Base-by-base conservation (phyloP, 768 basidiomycete genomes). In the Cystofilobasidium macerans region DNA sequence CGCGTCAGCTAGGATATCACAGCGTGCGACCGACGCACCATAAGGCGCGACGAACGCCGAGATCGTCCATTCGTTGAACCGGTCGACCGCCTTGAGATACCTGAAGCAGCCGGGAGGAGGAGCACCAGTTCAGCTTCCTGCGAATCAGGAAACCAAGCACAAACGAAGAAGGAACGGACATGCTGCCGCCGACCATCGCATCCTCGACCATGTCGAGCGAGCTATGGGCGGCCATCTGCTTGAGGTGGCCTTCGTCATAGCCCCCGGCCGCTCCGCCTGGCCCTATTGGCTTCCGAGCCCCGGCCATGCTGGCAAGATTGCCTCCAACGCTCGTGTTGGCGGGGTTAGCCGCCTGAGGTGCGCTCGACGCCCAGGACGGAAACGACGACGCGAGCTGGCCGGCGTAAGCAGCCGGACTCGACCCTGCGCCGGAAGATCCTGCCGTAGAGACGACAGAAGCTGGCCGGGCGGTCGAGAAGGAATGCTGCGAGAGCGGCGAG, bases 171-270 rank as follows among this genome's bases (percentile, higher is more conserved):
- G 47, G 22, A 8, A 16, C 76, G 69, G 64, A 77, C 76, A 76
- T 68, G 65, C 67, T 76, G 6, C 73, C 75, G 13, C 72, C 70
- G n/a, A 74, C 72, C 73, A 75, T 89, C 54, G 87, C 82, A 72
- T 99, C 95, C 72, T 99, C 95, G 67, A 99, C 84, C 72, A 86
- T 85, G 77, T 99, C 95, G 76, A 99, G 78, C 72, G 89, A 91
- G 59, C 90, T 91, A 76, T 98, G 94, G 26, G 93, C 94, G 73
- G 98, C 91, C 89, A 99, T 95, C 80, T 98, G 94, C 72, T 93
- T 88, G 67, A 99, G 89, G 82, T 95, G 91, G 61, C 74, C 74
- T n/a, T 76, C 74, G 24, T 88, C 81, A 73, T 89, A 87, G 77
- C 86, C 86, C 18, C 86, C 89, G 7, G 87, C 86, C 14, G 86